Evolutionary conservation across 441 rosid species (phyloP).

Genomic region (California macrophylla): DNA sequence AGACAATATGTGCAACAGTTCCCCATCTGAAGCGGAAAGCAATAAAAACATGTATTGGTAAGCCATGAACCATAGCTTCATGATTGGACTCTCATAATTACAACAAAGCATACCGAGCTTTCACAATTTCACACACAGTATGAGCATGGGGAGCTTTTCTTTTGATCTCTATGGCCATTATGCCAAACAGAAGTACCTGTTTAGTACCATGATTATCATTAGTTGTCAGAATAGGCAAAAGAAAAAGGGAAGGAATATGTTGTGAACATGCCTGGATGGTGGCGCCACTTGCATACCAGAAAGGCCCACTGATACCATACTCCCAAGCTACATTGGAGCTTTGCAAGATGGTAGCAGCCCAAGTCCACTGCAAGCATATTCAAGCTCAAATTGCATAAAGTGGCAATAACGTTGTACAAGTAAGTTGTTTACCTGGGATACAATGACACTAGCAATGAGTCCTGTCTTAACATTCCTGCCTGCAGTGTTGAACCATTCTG

Average conservation of each 20-base stretch:
- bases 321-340: slow-evolving; percentile 95
- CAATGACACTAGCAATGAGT: slow-evolving; percentile 86
- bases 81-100: background rate
- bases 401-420: background rate
- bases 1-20: slow-evolving; percentile 64
- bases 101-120: slow-evolving; percentile 53
- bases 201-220: background rate
- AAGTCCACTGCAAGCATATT: slow-evolving; percentile 56
- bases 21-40: slow-evolving; percentile 61
- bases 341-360: slow-evolving; percentile 91
- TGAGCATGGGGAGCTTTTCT: slow-evolving; percentile 90
- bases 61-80: no score
- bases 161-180: slow-evolving; percentile 93
- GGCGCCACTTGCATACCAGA: slow-evolving; percentile 98
- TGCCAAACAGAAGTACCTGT: slow-evolving; percentile 76
- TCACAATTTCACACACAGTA: slow-evolving; percentile 83
- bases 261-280: slow-evolving; percentile 52
- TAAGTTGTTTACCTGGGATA: slow-evolving; percentile 49
- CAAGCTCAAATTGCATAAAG: background rate
- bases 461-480: slow-evolving; percentile 94
- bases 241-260: background rate
- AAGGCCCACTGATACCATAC: slow-evolving; percentile 88
- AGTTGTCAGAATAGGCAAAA: background rate
- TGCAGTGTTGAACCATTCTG: slow-evolving; percentile 96
- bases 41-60: no score